Evolutionary conservation across 345 rosid species (phyloP).

Genomic region (Boechera retrofracta): DNA sequence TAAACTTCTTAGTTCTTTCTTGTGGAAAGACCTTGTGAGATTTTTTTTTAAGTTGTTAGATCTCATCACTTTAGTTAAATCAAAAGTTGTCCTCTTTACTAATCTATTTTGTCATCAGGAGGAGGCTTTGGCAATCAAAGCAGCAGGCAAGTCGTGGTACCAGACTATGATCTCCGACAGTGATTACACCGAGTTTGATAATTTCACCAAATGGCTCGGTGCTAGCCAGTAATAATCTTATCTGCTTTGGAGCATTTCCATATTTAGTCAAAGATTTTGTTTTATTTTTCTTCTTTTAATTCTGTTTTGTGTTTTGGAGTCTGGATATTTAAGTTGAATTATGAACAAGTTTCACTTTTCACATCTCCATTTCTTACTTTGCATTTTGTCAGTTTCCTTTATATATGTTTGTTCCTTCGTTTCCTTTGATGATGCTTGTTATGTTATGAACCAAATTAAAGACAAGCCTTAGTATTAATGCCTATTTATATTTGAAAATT

Average conservation of each 20-base stretch:
- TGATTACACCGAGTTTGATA: constrained; percentile 89
- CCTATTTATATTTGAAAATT: not conserved
- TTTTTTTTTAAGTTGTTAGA: not conserved
- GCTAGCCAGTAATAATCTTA: constrained; percentile 61
- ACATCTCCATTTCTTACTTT: constrained; percentile 4
- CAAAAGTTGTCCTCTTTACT: not conserved
- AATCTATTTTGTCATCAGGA: constrained; percentile 51
- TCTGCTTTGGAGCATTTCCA: constrained; percentile 19
- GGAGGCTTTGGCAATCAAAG: constrained; percentile 71
- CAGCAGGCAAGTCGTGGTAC: constrained; percentile 95
- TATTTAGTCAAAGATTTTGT: constrained; percentile 41
- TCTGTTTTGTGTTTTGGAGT: constrained; percentile 24
- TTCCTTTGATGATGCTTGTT: not conserved
- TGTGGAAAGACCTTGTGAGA: not conserved
- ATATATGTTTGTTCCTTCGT: not conserved
- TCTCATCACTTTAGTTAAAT: not conserved
- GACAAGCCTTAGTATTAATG: not conserved
- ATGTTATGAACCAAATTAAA: not conserved
- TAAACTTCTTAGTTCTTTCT: not conserved
- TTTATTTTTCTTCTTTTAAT: not conserved
- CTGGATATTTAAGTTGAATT: constrained; percentile 23
- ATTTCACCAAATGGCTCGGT: constrained; percentile 87
- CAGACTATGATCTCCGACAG: constrained; percentile 92
- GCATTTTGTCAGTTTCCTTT: not conserved
- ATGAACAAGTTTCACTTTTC: constrained; percentile 29